Percentiles rank a stretch among this genome's conserved stretches.
phyloP scores from a whole-genome alignment of 352 stramenopile species.

The Globisporangium radiosum region DNA sequence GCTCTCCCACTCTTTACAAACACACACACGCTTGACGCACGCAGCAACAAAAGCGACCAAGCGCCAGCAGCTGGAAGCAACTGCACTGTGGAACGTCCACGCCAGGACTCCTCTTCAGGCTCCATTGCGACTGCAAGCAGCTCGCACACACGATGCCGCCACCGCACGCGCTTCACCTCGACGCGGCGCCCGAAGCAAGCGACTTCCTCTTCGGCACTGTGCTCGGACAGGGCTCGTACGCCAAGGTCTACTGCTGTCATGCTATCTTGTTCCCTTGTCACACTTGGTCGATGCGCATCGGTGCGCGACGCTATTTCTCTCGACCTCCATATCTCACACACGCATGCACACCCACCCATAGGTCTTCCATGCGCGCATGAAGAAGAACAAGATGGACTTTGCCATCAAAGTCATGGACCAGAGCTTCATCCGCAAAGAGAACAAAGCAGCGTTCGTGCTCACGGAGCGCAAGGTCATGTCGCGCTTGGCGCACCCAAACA shows the following conservation, averaged over 20 bases:
- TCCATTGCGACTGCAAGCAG: not conserved
- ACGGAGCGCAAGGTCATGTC: slow-evolving; percentile 89
- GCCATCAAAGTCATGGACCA: slow-evolving; percentile 92
- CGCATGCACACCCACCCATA: slow-evolving; percentile 12
- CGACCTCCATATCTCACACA: not conserved
- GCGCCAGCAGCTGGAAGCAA: no score
- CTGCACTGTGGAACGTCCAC: no score
- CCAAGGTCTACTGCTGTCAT: slow-evolving; percentile 38
- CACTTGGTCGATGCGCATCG: no score
- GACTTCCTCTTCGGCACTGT: slow-evolving; percentile 87
- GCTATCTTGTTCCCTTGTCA: no score
- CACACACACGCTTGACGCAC: not conserved
- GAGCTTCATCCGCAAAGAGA: slow-evolving; percentile 87
- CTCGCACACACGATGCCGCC: slow-evolving; percentile 9
- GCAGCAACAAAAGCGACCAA: not conserved
- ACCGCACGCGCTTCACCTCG: slow-evolving; percentile 45
- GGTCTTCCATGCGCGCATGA: slow-evolving; percentile 85
- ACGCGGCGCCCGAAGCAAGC: slow-evolving; percentile 52
- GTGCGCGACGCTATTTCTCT: not conserved
- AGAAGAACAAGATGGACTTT: slow-evolving; percentile 75
- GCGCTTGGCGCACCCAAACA: slow-evolving; percentile 79
- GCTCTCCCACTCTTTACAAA: not conserved
- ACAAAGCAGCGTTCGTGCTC: slow-evolving; percentile 88
- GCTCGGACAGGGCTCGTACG: slow-evolving; percentile 85
- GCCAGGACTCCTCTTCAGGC: no score